Evolutionary conservation across 768 basidiomycete species (phyloP), one percentile per base, ranked within the genome.

Genomic region (Mycena indigotica): DNA sequence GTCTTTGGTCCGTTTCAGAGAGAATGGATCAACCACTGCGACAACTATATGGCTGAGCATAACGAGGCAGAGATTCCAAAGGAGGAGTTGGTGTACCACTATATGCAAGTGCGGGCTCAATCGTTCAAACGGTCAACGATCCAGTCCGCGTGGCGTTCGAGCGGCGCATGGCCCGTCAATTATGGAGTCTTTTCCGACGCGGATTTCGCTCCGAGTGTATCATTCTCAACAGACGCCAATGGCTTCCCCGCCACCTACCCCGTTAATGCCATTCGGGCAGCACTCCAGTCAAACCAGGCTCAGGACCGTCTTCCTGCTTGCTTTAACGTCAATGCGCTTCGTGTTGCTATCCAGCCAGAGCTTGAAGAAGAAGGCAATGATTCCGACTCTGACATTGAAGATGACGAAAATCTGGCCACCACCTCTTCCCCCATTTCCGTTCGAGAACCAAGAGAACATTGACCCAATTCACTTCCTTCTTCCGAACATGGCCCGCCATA

Each of bases 1-100:
- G 59, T 72, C 32, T 76, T 76, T 57, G 65, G 61, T 1, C 69
- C 65, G 0, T 45, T 75, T 1, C 61, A 65, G 24, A 25, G 13
- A 0, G 50, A 30, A 21, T 75, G 73, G 72, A 40, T 57, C 16
- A 57, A 60, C n/a, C 52, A 30, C 4, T 64, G 65, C 32, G 48
- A 63, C 17, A n/a, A 35, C 8, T 35, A 35, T 17, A 8, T 35
- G 8, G 32, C 32, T 35, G 10, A 35, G 17, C n/a, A n/a, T n/a
- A 8, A 35, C 32, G 32, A 35, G 10, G 17, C 32, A 17, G 32
- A 35, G 8, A 35, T 35, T 35, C 32, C 32, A 17, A 35, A 35
- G 32, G 32, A 35, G 17, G 32, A 35, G 32, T 35, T 35, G 8
- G 32, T 35, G 10, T 35, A 8, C 32, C 32, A 35, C 17, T 35